Evolutionary conservation across 2,329 filamentous ascomycete genomes (phyloP).

Genomic region (Microcyclospora pomicola): DNA sequence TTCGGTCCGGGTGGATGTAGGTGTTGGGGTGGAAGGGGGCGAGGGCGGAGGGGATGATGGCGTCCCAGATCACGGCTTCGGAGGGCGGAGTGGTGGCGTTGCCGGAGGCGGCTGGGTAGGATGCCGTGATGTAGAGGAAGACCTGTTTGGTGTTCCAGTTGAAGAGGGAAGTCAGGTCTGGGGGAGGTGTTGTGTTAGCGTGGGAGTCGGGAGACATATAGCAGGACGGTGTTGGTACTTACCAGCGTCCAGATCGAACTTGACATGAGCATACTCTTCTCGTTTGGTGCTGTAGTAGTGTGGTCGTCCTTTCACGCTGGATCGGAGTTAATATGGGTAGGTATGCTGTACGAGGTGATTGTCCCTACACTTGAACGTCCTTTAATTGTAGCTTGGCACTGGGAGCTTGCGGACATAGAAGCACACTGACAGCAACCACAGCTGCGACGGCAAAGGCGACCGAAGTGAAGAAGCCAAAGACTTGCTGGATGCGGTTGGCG

Average conservation of each 20-base stretch:
- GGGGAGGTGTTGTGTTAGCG: conserved; percentile 3
- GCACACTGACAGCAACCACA: conserved; percentile 67
- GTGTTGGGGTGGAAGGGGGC: conserved; percentile 40
- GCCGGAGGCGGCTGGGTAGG: conserved; percentile 39
- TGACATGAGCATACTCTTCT: conserved; percentile 90
- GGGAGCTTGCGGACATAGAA: conserved; percentile 56
- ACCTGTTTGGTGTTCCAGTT: conserved; percentile 99
- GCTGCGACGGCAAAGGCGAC: conserved; percentile 70
- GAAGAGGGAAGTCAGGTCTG: conserved; percentile 80
- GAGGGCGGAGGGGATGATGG: conserved; percentile 67
- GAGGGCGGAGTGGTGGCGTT: conserved; percentile 27
- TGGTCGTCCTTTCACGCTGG: conserved; percentile 79
- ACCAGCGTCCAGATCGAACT: conserved; percentile 78
- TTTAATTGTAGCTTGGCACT: conserved; percentile 50
- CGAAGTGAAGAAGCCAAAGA: conserved; percentile 96
- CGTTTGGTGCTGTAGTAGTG: conserved; percentile 88
- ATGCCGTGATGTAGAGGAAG: conserved; percentile 87
- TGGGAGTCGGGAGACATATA: not conserved
- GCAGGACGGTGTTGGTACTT: conserved; percentile 9
- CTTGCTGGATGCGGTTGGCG: conserved; percentile 72
- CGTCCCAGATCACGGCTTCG: conserved; percentile 86
- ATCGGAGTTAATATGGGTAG: conserved; percentile 1
- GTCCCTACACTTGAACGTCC: conserved; percentile 70
- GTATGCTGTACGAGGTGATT: conserved; percentile 1
- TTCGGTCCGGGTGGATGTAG: conserved; percentile 32